Percentiles rank a stretch among this genome's conserved stretches.
Evolutionary conservation across 106 monocot genomes (phyloP).

Genomic region (Dendrobium catenatum): DNA sequence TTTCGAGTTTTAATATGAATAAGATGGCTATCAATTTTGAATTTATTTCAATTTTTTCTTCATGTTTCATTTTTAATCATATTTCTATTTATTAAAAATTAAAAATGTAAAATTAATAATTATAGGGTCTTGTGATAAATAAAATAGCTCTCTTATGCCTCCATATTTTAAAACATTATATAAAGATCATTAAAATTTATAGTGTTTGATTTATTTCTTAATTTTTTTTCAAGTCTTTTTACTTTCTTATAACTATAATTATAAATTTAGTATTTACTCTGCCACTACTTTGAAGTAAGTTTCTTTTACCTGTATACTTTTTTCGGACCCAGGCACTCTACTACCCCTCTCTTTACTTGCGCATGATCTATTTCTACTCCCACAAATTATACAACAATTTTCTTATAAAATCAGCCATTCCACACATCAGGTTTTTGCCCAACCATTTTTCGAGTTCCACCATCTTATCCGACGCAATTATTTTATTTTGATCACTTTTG

Average conservation of each 20-base stretch:
- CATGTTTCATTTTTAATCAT: not conserved
- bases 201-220: not conserved
- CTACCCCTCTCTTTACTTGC: too few species aligned
- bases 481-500: too few species aligned
- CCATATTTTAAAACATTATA: not conserved
- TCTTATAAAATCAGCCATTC: too few species aligned
- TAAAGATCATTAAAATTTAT: not conserved
- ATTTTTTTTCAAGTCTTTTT: too few species aligned
- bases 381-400: too few species aligned
- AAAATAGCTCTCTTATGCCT: not conserved
- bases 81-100: not conserved
- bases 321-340: too few species aligned
- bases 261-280: not conserved
- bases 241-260: too few species aligned
- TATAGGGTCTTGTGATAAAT: not conserved
- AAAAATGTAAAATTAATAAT: too few species aligned
- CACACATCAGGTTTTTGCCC: too few species aligned
- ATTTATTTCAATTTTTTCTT: not conserved
- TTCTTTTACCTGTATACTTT: not conserved
- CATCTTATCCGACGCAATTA: too few species aligned
- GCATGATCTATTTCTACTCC: too few species aligned
- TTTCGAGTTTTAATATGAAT: not conserved
- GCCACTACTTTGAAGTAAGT: not conserved
- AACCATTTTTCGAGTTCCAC: too few species aligned
- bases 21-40: not conserved